A percentile compares a stretch with the other conserved stretches of the same genome.
These are phyloP conservation scores for Fusarium luffae DNA, from an alignment of 2,329 filamentous ascomycete genomes.

Conservation along the genomic window DNA sequence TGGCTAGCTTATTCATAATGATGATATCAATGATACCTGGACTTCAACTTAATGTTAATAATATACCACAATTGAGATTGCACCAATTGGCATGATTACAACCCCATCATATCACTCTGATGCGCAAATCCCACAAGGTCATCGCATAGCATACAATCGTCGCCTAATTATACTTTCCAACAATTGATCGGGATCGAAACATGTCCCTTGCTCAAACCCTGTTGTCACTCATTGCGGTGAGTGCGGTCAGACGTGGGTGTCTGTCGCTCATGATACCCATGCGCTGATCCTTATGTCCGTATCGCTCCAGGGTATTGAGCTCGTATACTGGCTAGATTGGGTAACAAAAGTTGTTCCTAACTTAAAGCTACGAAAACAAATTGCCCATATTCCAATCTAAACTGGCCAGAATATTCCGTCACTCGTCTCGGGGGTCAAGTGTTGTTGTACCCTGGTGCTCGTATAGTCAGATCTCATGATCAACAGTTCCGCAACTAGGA, in stretches of 20 bases:
- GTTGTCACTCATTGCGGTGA: neutral
- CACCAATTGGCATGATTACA: neutral
- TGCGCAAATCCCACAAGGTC: neutral
- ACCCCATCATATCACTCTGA: neutral
- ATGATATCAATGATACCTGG: slow-evolving; percentile 4
- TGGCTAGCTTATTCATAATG: slow-evolving; percentile 41
- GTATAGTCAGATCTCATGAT: neutral
- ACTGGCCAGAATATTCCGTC: neutral
- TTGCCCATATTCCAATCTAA: neutral
- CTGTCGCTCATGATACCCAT: neutral
- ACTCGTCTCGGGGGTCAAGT: accelerated
- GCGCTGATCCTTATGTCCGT: slow-evolving; percentile 2
- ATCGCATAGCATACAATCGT: neutral
- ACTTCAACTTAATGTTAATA: neutral
- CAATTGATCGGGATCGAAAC: neutral
- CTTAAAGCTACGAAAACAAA: neutral
- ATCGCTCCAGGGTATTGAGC: neutral
- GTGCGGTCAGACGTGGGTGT: neutral
- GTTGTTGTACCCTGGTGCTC: neutral
- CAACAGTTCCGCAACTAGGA: neutral
- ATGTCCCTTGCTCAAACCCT: too few species aligned
- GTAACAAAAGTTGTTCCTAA: neutral
- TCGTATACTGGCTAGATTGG: neutral
- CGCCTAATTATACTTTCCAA: too few species aligned
- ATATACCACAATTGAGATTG: neutral